Evolutionary conservation across 2,329 filamentous ascomycete species (phyloP).

Genomic region (Xylariaceae sp.): DNA sequence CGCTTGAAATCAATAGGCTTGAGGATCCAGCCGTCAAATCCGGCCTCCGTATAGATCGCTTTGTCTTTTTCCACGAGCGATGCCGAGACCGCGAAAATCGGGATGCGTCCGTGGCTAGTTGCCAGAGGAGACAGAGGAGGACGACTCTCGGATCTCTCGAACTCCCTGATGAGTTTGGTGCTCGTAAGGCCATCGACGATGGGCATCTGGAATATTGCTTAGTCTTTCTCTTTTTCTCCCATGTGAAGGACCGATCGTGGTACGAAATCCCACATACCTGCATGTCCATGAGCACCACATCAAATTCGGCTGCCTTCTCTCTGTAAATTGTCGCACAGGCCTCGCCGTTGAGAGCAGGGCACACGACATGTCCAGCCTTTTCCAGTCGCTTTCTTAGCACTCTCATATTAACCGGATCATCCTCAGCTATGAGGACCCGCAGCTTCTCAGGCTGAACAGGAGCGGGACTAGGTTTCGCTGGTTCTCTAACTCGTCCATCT

Average conservation of each 20-base stretch:
- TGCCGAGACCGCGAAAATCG: slow-evolving; percentile 83
- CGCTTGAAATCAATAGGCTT: slow-evolving; percentile 82
- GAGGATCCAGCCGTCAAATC: slow-evolving; percentile 87
- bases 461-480: slow-evolving; percentile 2
- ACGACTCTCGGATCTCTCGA: slow-evolving; percentile 51
- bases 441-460: slow-evolving; percentile 34
- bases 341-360: slow-evolving; percentile 74
- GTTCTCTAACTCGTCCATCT: background rate
- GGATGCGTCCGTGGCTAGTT: slow-evolving; percentile 58
- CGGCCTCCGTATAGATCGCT: slow-evolving; percentile 65
- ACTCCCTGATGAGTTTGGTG: slow-evolving; percentile 75
- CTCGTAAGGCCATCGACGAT: slow-evolving; percentile 80
- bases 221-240: background rate
- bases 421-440: slow-evolving; percentile 73
- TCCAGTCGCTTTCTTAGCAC: slow-evolving; percentile 76
- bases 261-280: slow-evolving; percentile 53
- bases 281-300: slow-evolving; percentile 88
- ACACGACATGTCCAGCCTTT: slow-evolving; percentile 66
- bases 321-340: slow-evolving; percentile 70
- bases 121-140: slow-evolving; percentile 54
- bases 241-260: background rate
- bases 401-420: slow-evolving; percentile 81
- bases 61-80: slow-evolving; percentile 67
- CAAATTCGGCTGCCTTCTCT: slow-evolving; percentile 58
- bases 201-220: slow-evolving; percentile 62